phyloP scores from a whole-genome alignment of 2,329 filamentous ascomycete genomes.

The Hymenoscyphus occultus region DNA sequence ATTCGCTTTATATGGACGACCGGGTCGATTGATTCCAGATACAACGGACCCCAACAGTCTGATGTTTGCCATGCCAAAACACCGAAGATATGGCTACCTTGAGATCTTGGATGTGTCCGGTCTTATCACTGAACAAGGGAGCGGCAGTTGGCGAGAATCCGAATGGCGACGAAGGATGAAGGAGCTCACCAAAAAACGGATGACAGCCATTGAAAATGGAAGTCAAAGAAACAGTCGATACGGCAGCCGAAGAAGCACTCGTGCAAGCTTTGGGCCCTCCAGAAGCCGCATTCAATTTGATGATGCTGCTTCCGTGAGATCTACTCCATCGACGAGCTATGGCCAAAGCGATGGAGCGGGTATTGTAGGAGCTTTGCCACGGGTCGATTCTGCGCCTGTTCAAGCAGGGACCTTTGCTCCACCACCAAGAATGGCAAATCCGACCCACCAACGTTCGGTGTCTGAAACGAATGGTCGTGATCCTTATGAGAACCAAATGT shows the following conservation, averaged over 20 bases:
- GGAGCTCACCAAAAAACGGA: slow-evolving; percentile 77
- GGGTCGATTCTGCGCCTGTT: slow-evolving; percentile 51
- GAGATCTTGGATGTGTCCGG: slow-evolving; percentile 82
- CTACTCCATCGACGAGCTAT: slow-evolving; percentile 47
- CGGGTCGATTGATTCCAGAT: slow-evolving; percentile 81
- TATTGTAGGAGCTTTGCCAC: slow-evolving; percentile 26
- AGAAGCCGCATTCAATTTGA: slow-evolving; percentile 55
- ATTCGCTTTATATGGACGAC: slow-evolving; percentile 87
- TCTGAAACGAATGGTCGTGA: slow-evolving; percentile 35
- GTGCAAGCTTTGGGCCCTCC: slow-evolving; percentile 52
- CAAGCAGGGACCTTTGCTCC: slow-evolving; percentile 25
- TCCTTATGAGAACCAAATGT: slow-evolving; percentile 25
- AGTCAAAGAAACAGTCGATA: slow-evolving; percentile 42
- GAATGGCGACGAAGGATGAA: slow-evolving; percentile 91
- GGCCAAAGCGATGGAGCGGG: slow-evolving; percentile 25
- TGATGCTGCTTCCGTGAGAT: slow-evolving; percentile 49
- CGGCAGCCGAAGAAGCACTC: slow-evolving; percentile 57
- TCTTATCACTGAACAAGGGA: slow-evolving; percentile 76
- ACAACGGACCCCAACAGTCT: slow-evolving; percentile 81
- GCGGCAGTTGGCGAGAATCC: slow-evolving; percentile 73
- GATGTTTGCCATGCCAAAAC: slow-evolving; percentile 97
- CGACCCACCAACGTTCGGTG: slow-evolving; percentile 32
- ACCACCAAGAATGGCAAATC: slow-evolving; percentile 15
- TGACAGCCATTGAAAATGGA: slow-evolving; percentile 59
- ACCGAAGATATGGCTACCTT: slow-evolving; percentile 83